Base-by-base conservation (phyloP, 2,329 filamentous ascomycete genomes). In the Apiospora kogelbergensis region DNA sequence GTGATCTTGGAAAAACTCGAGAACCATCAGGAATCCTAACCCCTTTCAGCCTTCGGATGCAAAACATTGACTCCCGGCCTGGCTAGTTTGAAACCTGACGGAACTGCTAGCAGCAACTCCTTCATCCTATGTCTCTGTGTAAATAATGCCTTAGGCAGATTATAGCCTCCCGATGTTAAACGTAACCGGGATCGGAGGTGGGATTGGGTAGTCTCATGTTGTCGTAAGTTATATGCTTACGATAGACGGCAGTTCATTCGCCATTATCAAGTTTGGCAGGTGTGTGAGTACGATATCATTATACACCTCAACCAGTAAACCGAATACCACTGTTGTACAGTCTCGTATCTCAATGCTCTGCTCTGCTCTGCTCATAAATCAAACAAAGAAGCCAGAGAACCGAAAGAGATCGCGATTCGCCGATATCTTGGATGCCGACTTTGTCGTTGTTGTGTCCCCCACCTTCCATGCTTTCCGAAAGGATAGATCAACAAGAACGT, bases 321-420 rank as follows among this genome's bases (percentile, higher is more conserved):
- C 10, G 63, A 65, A 65, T 41, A 22, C 45, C 17, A 37, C 26
- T 68, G 67, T 66, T 68, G 67, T 68, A 68, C 67, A 68, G 30
- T 65, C n/a, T 65, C 26, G 9, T 45, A 17, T 15, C 44, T 40
- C 17, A 30, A 37, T 20, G 13, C 15, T 30, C 7, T 57, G 48
- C 24, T 40, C 37, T 40, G 37, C 37, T 40, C 37, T 40, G 37
- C 30, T 33, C 53, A n/a, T 30, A n/a, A 60, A n/a, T 42, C 26
- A 60, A 60, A 37, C 53, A 60, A 60, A 60, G 30, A 37, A 60
- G 37, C 26, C 17, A n/a, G 26, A 37, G 9, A 33, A 33, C 17
- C 26, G 24, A 17, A 33, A 33, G 53, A 37, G 26, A 9, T 60
- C 17, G 26, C 17, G 26, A 60, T 60, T 60, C 53, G 53, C 53